Evolutionary conservation across 164 flowering plant genomes (phyloP).

Genomic region (Tetracentron sinense): DNA sequence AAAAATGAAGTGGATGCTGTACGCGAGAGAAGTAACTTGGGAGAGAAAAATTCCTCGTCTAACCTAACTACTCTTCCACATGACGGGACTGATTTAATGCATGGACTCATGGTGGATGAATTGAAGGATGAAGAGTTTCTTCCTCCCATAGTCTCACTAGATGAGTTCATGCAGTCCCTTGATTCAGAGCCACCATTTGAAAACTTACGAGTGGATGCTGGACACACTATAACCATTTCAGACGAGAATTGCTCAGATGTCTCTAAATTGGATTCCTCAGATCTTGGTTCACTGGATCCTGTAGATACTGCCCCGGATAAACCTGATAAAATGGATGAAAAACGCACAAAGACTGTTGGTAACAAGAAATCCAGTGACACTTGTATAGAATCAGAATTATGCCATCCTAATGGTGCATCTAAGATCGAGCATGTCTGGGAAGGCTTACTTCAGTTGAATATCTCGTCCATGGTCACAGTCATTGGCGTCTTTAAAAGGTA

Average conservation of each 20-base stretch:
- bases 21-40: conserved; percentile 18
- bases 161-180: conserved; percentile 74
- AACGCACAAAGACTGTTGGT: background rate
- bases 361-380: conserved; percentile 12
- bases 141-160: conserved; percentile 70
- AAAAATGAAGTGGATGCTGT: conserved; percentile 11
- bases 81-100: conserved; percentile 55
- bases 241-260: conserved; percentile 25
- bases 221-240: conserved; percentile 15
- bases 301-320: conserved; percentile 16
- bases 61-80: conserved; percentile 37
- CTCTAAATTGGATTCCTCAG: conserved; percentile 28
- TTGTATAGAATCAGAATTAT: conserved; percentile 15
- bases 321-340: conserved; percentile 11
- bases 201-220: conserved; percentile 23
- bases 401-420: conserved; percentile 3
- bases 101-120: conserved; percentile 57
- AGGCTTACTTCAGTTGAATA: conserved; percentile 52
- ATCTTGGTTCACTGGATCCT: conserved; percentile 11
- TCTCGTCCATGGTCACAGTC: conserved; percentile 33
- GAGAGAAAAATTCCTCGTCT: conserved; percentile 8
- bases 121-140: conserved; percentile 54
- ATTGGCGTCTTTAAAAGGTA: conserved; percentile 55
- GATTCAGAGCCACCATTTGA: conserved; percentile 66
- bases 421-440: conserved; percentile 49